These are phyloP conservation scores for Chamaecyparis obtusa DNA, from an alignment of 75 land plant genomes.

Conservation along the genomic window DNA sequence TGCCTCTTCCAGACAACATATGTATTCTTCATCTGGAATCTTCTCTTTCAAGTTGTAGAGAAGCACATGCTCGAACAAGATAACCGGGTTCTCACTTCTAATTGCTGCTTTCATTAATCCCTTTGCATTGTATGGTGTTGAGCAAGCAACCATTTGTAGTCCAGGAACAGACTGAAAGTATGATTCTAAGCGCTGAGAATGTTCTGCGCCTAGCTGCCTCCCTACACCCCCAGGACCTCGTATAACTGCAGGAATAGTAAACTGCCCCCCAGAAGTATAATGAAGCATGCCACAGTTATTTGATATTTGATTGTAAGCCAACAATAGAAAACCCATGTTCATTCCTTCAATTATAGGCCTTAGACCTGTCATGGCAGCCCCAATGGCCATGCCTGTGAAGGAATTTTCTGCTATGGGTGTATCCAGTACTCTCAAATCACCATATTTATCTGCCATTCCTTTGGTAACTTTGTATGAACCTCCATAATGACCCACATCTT, in stretches of 20 bases:
- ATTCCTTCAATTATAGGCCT: conserved; percentile 92
- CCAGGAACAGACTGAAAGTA: conserved; percentile 99
- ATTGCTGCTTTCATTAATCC: conserved; percentile 99
- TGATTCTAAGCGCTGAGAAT: conserved; percentile 94
- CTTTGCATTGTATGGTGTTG: conserved; percentile 97
- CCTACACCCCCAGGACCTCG: conserved; percentile 99
- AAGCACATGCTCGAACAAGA: conserved; percentile 92
- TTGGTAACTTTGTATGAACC: conserved; percentile 98
- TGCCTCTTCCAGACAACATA: conserved; percentile 82
- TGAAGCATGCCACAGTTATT: conserved; percentile 99
- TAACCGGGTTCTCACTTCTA: conserved; percentile 97
- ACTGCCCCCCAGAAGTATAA: conserved; percentile 98
- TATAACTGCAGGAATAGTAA: conserved; percentile 85
- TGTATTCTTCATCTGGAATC: conserved; percentile 96
- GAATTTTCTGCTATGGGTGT: conserved; percentile 98
- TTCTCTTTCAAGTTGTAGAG: conserved; percentile 94
- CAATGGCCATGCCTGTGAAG: conserved; percentile 97
- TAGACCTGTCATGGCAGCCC: conserved; percentile 97
- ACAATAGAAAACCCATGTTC: conserved; percentile 98
- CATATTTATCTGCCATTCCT: conserved; percentile 81
- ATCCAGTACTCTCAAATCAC: conserved; percentile 90
- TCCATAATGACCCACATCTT: conserved; percentile 99
- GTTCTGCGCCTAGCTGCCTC: conserved; percentile 95
- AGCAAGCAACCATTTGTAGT: conserved; percentile 95
- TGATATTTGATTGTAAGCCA: conserved; percentile 95